Evolutionary conservation across 768 basidiomycete genomes (phyloP).

Genomic region (Trichaptum fuscoviolaceum): DNA sequence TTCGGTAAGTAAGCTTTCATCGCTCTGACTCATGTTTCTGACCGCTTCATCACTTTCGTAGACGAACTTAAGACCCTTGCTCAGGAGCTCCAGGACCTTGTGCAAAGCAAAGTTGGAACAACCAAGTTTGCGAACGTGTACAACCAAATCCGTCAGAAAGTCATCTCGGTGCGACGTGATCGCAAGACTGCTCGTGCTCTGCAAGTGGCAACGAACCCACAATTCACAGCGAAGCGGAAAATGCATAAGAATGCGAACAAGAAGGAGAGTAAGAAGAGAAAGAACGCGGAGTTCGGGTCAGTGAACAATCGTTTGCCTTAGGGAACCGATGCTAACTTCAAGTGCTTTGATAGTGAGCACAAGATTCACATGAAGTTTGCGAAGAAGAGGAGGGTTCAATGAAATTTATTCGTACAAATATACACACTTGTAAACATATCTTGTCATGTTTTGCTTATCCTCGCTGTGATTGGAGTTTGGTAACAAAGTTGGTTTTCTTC

Average conservation of each 20-base stretch:
- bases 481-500: constrained; percentile 71
- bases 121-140: constrained; percentile 77
- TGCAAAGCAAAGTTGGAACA: constrained; percentile 85
- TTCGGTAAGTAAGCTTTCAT: constrained; percentile 54
- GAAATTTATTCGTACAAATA: background rate
- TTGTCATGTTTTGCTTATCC: background rate
- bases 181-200: constrained; percentile 57
- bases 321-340: background rate
- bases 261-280: constrained; percentile 83
- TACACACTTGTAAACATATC: background rate
- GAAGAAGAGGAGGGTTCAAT: background rate
- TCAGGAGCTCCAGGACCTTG: constrained; percentile 78
- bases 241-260: constrained; percentile 66
- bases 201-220: constrained; percentile 68
- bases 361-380: background rate
- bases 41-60: constrained; percentile 23
- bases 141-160: constrained; percentile 72
- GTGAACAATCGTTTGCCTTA: constrained; percentile 23
- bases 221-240: constrained; percentile 71
- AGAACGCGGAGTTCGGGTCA: constrained; percentile 55
- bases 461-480: background rate
- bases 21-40: constrained; percentile 1
- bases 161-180: constrained; percentile 60
- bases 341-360: background rate
- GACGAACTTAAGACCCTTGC: constrained; percentile 81